Evolutionary conservation across 2,329 filamentous ascomycete species (phyloP).

Genomic region (Microcyclospora tardicrescens): DNA sequence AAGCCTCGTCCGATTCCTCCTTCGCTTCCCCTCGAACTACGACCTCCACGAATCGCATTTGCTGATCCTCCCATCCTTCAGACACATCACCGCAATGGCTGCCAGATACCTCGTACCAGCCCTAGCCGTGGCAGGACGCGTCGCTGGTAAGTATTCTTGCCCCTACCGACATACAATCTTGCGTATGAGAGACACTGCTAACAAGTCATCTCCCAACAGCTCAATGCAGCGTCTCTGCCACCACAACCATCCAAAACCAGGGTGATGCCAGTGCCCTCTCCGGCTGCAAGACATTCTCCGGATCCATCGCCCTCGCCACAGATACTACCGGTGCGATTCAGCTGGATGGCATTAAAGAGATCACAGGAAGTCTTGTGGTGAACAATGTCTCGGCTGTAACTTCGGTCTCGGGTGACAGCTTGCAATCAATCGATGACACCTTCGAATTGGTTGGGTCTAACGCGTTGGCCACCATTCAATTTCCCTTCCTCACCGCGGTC

Average conservation of each 20-base stretch:
- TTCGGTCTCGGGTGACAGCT: constrained; percentile 46
- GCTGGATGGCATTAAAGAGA: constrained; percentile 48
- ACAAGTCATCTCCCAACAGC: constrained; percentile 9
- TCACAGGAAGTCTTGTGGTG: constrained; percentile 43
- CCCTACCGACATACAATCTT: not conserved
- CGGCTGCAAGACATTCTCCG: constrained; percentile 55
- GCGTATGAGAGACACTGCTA: not conserved
- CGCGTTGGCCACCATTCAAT: constrained; percentile 52
- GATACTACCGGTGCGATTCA: constrained; percentile 44
- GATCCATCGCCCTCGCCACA: constrained; percentile 52
- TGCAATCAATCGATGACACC: constrained; percentile 53
- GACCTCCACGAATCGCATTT: constrained; percentile 6
- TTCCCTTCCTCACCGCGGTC: constrained; percentile 53
- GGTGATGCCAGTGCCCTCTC: constrained; percentile 48
- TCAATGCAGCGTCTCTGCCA: constrained; percentile 25
- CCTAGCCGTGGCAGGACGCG: constrained; percentile 40
- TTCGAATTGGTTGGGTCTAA: constrained; percentile 60
- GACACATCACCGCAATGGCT: constrained; percentile 29
- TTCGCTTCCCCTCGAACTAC: not conserved
- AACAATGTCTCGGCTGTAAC: constrained; percentile 48
- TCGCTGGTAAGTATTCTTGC: constrained; percentile 31
- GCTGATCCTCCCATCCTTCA: constrained; percentile 2
- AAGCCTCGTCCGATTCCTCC: not conserved
- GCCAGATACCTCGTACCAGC: constrained; percentile 45
- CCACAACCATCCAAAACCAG: constrained; percentile 45